phyloP scores from a whole-genome alignment of 441 rosid species.

The Gossypium davidsonii region DNA sequence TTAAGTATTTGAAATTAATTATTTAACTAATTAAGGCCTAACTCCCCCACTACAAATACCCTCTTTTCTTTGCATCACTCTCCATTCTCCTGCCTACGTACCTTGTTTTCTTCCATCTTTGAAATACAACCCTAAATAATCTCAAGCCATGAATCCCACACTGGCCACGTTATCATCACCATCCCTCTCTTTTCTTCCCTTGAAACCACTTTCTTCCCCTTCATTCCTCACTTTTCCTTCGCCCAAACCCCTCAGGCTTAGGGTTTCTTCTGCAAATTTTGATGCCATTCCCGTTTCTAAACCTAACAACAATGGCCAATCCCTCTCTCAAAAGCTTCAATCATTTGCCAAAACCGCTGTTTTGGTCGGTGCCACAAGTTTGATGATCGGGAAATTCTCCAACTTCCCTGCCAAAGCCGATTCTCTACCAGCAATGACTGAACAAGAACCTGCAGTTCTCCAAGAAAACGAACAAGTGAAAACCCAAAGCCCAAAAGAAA shows the following conservation, averaged over 20 bases:
- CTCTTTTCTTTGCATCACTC: neutral
- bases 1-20: no score
- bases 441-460: slow-evolving; percentile 16
- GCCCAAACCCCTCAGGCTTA: slow-evolving; percentile 12
- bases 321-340: slow-evolving; percentile 30
- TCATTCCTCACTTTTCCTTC: slow-evolving; percentile 16
- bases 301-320: neutral
- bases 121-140: neutral
- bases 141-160: slow-evolving; percentile 33
- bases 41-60: neutral
- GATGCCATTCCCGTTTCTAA: slow-evolving; percentile 10
- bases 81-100: neutral
- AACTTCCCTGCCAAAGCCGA: slow-evolving; percentile 48
- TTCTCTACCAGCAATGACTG: slow-evolving; percentile 31
- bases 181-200: slow-evolving; percentile 24
- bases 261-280: slow-evolving; percentile 26
- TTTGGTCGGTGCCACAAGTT: slow-evolving; percentile 41
- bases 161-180: slow-evolving; percentile 23
- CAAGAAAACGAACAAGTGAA: slow-evolving; percentile 24
- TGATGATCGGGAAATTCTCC: slow-evolving; percentile 38
- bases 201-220: slow-evolving; percentile 22
- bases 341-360: slow-evolving; percentile 40
- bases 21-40: neutral
- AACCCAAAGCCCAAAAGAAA: slow-evolving; percentile 2
- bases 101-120: neutral